Percentiles rank a stretch among this genome's conserved stretches.
Evolutionary conservation across 768 basidiomycete species (phyloP).

Genomic region (Termitomyces heimii): DNA sequence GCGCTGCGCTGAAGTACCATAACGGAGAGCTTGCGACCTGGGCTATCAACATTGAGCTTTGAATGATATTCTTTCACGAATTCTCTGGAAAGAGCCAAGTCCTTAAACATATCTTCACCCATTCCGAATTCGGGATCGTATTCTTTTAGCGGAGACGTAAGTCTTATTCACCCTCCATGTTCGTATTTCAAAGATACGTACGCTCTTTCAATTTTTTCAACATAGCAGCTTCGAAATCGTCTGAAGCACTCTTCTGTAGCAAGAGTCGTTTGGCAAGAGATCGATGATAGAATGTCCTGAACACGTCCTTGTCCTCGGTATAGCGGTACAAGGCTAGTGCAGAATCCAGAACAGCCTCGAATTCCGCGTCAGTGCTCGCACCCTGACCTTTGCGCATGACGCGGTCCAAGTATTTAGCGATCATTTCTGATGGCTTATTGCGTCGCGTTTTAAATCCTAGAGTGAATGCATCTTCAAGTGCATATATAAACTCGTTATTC

Average conservation of each 20-base stretch:
- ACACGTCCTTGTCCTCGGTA: conserved; percentile 91
- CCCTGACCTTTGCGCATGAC: conserved; percentile 87
- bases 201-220: conserved; percentile 82
- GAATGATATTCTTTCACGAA: conserved; percentile 60
- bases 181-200: conserved; percentile 18
- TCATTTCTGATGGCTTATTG: conserved; percentile 87
- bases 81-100: conserved; percentile 74
- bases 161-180: not conserved
- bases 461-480: conserved; percentile 65
- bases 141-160: conserved; percentile 35
- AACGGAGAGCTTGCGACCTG: conserved; percentile 51
- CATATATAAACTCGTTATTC: conserved; percentile 58
- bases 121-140: conserved; percentile 95
- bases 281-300: conserved; percentile 88
- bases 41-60: conserved; percentile 30
- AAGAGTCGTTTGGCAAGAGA: conserved; percentile 83
- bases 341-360: conserved; percentile 55
- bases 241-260: conserved; percentile 77
- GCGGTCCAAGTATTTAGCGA: conserved; percentile 85
- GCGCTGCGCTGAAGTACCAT: conserved; percentile 85
- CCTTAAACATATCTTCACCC: conserved; percentile 95
- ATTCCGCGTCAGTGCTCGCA: conserved; percentile 53
- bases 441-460: conserved; percentile 69
- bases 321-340: conserved; percentile 76
- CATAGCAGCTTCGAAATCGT: conserved; percentile 82